Conservation (phyloP, 2,329 filamentous ascomycete genomes). For the Fusarium sp. region DNA sequence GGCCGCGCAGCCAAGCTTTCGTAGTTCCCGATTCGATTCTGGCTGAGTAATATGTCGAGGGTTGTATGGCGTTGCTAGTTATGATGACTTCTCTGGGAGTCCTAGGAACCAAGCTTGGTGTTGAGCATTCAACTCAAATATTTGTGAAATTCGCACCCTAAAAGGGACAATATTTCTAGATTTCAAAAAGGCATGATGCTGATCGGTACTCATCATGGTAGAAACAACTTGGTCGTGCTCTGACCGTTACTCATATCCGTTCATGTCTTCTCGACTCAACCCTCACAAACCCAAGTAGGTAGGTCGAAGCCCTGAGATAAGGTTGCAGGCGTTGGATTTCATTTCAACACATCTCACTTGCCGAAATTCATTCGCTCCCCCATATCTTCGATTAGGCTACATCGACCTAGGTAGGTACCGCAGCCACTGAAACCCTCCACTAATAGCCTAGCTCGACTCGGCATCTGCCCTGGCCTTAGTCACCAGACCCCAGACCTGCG, state of each 20-base stretch:
- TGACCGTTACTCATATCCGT: conserved; percentile 18
- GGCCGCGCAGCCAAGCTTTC: conserved; percentile 13
- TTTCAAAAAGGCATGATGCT: background rate
- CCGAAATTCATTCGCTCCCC: conserved; percentile 25
- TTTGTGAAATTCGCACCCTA: no score
- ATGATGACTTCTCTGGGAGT: background rate
- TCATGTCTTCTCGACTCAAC: conserved; percentile 1
- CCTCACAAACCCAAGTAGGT: conserved; percentile 9
- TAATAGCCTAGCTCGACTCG: conserved; percentile 39
- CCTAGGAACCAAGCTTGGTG: background rate
- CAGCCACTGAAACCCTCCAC: conserved; percentile 27
- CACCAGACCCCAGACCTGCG: conserved; percentile 41
- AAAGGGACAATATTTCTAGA: background rate
- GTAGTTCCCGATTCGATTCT: background rate
- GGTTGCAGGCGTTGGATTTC: conserved; percentile 16
- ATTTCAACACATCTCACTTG: conserved; percentile 19
- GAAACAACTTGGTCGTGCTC: conserved; percentile 3
- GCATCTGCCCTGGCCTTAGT: conserved; percentile 45
- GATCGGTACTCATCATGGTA: conserved; percentile 16
- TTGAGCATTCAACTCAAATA: background rate
- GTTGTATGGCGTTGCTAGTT: background rate
- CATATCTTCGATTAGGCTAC: conserved; percentile 4
- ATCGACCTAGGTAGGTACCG: no score
- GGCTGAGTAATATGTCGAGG: background rate
- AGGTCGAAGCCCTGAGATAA: conserved; percentile 23